Base-by-base conservation (phyloP, 345 rosid species). In the Populus davidiana region DNA sequence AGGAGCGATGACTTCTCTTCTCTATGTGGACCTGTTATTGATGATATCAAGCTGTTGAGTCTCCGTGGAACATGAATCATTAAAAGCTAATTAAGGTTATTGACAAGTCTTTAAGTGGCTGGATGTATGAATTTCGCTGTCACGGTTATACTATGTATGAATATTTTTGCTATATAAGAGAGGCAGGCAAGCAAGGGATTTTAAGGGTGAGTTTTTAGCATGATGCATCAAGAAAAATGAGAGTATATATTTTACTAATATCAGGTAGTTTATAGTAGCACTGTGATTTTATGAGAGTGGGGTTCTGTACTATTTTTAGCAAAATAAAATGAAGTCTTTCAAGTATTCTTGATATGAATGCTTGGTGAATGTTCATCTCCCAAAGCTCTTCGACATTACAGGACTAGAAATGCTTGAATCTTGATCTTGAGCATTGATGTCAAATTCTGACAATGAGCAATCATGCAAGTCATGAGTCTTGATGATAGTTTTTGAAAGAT, bases 1-100 rank as follows among this genome's bases (percentile, higher is more conserved):
- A 87, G 80, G 74, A 87, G 82, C 8, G 95, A 92, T 70, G 85
- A 89, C 81, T 86, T 90, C 14, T 93, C 93, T 20, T 87, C 95
- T 21, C 88, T 93, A 0, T 93, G 98, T 63, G 98, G 98, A 17
- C 97, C 97, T 20, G 91, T 93, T 6, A 16, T 93, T 16, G 98
- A 93, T 74, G 95, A 89, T 54, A 88, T 92, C 44, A 90, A 78
- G 81, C 81, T 92, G 36, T 72, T 91, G 41, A 85, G 81, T 21
- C 77, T 89, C 66, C 81, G 86, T 47, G 80, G 43, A 8, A 36
- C 83, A 8, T 18, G 67, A 66, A 7, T 13, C 66, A 6, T 13
- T 36, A 39, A 33, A 25, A 8, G 29, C 27, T 25, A 25, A 50
- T 23, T n/a, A 12, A 29, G 25, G 75, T 35, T 35, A 71, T 8